phyloP scores from a whole-genome alignment of 176 grass and related monocot species.

The Cocos nucifera region DNA sequence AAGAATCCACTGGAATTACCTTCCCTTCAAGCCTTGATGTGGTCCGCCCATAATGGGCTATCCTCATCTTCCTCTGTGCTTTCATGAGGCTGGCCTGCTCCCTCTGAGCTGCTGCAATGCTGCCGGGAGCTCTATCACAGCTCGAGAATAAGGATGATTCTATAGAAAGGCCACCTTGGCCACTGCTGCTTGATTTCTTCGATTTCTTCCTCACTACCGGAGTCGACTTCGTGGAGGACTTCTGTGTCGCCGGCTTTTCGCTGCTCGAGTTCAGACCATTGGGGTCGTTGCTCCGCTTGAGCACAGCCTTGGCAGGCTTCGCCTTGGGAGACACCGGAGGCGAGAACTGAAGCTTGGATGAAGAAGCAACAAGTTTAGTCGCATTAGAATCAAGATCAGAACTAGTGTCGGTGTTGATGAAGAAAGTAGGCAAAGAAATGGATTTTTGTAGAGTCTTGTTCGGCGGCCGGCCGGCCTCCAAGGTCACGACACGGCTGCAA shows the following conservation, averaged over 20 bases:
- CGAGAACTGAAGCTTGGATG: not conserved
- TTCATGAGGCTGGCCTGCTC: conserved; percentile 11
- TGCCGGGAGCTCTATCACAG: conserved; percentile 7
- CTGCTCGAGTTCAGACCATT: conserved; percentile 1
- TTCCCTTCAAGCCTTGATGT: conserved; percentile 6
- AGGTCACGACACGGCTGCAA: conserved; percentile 49
- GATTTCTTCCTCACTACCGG: conserved; percentile 24
- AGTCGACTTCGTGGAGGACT: not conserved
- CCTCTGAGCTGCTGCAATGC: conserved; percentile 14
- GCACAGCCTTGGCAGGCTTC: conserved; percentile 16
- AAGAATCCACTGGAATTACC: conserved; percentile 6
- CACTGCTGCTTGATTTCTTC: conserved; percentile 6
- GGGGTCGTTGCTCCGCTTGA: not conserved
- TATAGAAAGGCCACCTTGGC: conserved; percentile 18
- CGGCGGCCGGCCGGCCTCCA: conserved; percentile 34
- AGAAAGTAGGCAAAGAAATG: conserved; percentile 45
- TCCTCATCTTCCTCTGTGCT: conserved; percentile 14
- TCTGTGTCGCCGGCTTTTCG: not conserved
- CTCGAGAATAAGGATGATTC: conserved; percentile 12
- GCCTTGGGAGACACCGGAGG: conserved; percentile 17
- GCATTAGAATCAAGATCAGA: too few species aligned
- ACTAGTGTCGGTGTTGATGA: conserved; percentile 1
- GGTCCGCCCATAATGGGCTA: conserved; percentile 16
- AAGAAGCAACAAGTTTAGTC: too few species aligned
- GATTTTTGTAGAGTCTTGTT: conserved; percentile 75